Conservation (phyloP, 306 rosid species). For the Quercus wislizeni region DNA sequence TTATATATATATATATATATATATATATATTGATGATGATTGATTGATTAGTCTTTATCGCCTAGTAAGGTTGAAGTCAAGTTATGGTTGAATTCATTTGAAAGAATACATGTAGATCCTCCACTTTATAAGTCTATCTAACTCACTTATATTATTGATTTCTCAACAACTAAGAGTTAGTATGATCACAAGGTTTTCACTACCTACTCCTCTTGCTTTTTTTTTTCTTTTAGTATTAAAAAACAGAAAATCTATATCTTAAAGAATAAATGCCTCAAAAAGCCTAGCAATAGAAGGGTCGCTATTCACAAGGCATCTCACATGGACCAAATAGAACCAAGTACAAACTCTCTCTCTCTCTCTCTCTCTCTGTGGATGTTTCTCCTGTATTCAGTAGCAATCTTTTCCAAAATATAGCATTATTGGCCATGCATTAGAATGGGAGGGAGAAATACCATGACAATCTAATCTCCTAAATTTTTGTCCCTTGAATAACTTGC, state of each 20-base stretch:
- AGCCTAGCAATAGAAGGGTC: not conserved
- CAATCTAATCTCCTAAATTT: not conserved
- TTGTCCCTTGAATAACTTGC: not conserved
- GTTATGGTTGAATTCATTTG: too few relatives aligned
- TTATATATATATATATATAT: too few relatives aligned
- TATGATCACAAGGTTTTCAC: too few relatives aligned
- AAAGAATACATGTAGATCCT: too few relatives aligned
- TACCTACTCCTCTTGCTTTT: too few relatives aligned
- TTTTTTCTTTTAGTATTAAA: too few relatives aligned
- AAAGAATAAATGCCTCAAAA: not conserved
- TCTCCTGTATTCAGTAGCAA: not conserved
- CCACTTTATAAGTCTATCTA: too few relatives aligned
- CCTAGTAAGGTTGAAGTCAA: too few relatives aligned
- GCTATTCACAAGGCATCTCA: not conserved
- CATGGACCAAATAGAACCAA: not conserved
- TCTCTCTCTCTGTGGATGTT: not conserved
- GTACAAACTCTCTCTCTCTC: not conserved
- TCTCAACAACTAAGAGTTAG: too few relatives aligned
- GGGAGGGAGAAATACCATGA: not conserved
- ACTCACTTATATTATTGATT: too few relatives aligned
- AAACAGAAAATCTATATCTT: not conserved
- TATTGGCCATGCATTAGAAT: not conserved
- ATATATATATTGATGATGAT: too few relatives aligned
- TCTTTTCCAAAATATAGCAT: not conserved
- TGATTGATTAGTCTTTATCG: too few relatives aligned